Conservation (phyloP, 176 grass and related monocot genomes). For the Triticum monococcum region DNA sequence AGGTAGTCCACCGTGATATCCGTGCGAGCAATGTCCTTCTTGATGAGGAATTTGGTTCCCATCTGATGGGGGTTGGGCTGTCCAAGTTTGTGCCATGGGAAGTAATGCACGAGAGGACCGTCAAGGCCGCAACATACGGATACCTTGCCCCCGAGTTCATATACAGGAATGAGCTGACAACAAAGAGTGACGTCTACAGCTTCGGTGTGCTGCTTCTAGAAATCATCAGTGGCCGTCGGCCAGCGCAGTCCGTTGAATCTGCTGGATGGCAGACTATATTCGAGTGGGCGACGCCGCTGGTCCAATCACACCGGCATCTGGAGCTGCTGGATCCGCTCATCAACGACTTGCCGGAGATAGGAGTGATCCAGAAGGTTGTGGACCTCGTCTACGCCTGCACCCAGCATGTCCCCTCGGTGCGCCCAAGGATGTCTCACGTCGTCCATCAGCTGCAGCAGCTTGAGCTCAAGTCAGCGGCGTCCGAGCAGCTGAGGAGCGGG, state of each 20-base stretch:
- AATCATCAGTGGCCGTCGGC: slow-evolving; percentile 81
- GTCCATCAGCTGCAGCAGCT: slow-evolving; percentile 93
- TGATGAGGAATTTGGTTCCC: slow-evolving; percentile 91
- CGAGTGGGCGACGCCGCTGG: slow-evolving; percentile 91
- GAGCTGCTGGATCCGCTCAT: slow-evolving; percentile 92
- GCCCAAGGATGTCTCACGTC: slow-evolving; percentile 95
- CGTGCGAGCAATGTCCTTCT: slow-evolving; percentile 90
- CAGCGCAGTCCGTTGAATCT: slow-evolving; percentile 76
- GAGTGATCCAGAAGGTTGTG: slow-evolving; percentile 84
- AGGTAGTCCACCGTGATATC: slow-evolving; percentile 97
- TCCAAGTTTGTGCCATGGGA: slow-evolving; percentile 98
- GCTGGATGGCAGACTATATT: slow-evolving; percentile 95
- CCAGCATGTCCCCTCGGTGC: slow-evolving; percentile 89
- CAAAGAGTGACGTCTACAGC: slow-evolving; percentile 96
- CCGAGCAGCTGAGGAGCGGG: slow-evolving; percentile 69
- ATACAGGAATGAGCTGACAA: slow-evolving; percentile 94
- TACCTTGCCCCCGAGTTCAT: slow-evolving; percentile 97
- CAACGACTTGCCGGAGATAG: slow-evolving; percentile 67
- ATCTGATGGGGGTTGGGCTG: slow-evolving; percentile 91
- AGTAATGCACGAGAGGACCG: slow-evolving; percentile 95
- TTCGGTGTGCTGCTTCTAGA: slow-evolving; percentile 92
- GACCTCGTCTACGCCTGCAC: slow-evolving; percentile 93
- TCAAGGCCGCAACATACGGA: slow-evolving; percentile 83
- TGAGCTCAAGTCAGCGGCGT: slow-evolving; percentile 63
- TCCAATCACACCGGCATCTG: slow-evolving; percentile 78